These are phyloP conservation scores for Comarum palustre DNA, from an alignment of 306 rosid genomes.

Conservation along the genomic window DNA sequence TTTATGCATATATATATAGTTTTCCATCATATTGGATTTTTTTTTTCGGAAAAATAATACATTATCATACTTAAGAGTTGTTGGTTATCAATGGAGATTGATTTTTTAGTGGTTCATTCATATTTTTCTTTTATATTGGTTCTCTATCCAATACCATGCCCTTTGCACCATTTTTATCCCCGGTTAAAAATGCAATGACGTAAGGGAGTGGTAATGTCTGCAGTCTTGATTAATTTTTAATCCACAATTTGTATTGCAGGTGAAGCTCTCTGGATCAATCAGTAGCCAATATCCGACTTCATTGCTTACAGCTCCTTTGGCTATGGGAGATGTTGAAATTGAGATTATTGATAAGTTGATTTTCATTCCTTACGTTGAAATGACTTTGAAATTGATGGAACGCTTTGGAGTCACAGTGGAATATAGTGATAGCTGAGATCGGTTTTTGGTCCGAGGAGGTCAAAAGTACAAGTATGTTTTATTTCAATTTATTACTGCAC, in stretches of 20 bases:
- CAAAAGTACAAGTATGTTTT: conserved; percentile 92
- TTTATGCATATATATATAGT: neutral
- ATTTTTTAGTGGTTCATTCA: neutral
- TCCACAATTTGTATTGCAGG: conserved; percentile 46
- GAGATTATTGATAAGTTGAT: conserved; percentile 89
- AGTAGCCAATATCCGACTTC: conserved; percentile 98
- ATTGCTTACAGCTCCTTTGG: conserved; percentile 94
- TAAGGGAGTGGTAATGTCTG: conserved; percentile 1
- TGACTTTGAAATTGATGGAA: conserved; percentile 97
- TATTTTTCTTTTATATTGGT: neutral
- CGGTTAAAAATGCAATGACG: neutral
- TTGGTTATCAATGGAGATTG: neutral
- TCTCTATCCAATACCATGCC: neutral
- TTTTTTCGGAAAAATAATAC: neutral
- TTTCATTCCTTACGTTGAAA: conserved; percentile 93
- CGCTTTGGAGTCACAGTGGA: conserved; percentile 85
- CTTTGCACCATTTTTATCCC: neutral
- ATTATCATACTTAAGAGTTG: neutral
- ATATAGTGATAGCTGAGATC: conserved; percentile 78
- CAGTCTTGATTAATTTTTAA: conserved; percentile 12
- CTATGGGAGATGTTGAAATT: conserved; percentile 87
- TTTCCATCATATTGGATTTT: neutral
- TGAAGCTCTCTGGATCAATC: conserved; percentile 90
- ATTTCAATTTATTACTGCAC: conserved; percentile 13
- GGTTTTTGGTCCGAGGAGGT: conserved; percentile 79